Evolutionary conservation across 805 yeast genomes (phyloP).

Genomic region (Candida vaughaniae): DNA sequence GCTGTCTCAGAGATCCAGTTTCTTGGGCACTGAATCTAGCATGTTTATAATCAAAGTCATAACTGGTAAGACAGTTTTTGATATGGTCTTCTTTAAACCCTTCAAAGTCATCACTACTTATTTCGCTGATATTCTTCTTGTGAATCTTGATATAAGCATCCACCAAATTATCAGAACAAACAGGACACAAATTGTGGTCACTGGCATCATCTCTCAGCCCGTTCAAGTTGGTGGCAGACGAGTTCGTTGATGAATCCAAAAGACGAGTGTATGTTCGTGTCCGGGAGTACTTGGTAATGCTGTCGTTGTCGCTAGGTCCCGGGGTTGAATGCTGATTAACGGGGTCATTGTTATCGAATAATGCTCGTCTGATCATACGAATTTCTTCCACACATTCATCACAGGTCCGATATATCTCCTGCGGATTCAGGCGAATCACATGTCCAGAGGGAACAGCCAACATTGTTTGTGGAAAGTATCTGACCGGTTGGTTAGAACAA

Average conservation of each 20-base stretch:
- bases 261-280: conserved; percentile 17
- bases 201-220: conserved; percentile 19
- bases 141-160: conserved; percentile 18
- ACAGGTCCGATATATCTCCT: conserved; percentile 70
- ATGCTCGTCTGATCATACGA: conserved; percentile 45
- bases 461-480: conserved; percentile 58
- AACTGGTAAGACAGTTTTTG: conserved; percentile 68
- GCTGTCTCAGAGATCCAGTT: conserved; percentile 17
- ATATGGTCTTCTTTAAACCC: conserved; percentile 64
- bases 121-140: conserved; percentile 12
- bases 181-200: conserved; percentile 41
- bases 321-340: neutral
- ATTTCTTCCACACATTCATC: conserved; percentile 68
- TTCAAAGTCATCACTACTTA: conserved; percentile 25
- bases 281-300: conserved; percentile 20
- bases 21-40: conserved; percentile 32
- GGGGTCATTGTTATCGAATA: conserved; percentile 17
- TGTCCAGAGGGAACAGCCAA: conserved; percentile 56
- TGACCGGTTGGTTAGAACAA: conserved; percentile 56
- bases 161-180: conserved; percentile 34
- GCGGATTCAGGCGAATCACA: conserved; percentile 47
- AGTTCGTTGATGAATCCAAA: conserved; percentile 18
- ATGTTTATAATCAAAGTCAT: conserved; percentile 59
- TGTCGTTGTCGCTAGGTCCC: neutral
- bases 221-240: conserved; percentile 14